Conservation (phyloP, 192 early-diverging fungal species). For the Coemansia sp. region DNA sequence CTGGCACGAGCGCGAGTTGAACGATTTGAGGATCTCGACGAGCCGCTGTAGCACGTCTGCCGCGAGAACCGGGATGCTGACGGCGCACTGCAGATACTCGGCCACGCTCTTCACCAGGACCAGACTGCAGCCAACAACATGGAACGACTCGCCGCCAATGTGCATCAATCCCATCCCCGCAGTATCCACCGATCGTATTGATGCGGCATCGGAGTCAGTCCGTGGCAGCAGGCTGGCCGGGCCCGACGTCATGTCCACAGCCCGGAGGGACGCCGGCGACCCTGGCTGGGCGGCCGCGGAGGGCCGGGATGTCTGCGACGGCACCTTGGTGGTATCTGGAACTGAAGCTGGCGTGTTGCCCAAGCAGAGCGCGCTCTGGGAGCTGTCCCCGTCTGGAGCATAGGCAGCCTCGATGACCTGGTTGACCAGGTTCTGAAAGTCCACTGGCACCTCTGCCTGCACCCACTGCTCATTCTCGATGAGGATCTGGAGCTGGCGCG, state of each 20-base stretch:
- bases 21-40: constrained; percentile 76
- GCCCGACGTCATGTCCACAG: not conserved
- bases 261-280: not conserved
- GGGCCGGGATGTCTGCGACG: too few relatives aligned
- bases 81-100: constrained; percentile 83
- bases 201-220: constrained; percentile 33
- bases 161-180: constrained; percentile 61
- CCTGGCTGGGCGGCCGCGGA: not conserved
- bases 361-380: constrained; percentile 1
- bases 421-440: constrained; percentile 85
- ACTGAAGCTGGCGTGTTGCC: not conserved
- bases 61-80: constrained; percentile 68
- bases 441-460: constrained; percentile 85
- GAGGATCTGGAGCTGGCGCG: constrained; percentile 75
- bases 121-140: constrained; percentile 83
- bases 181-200: constrained; percentile 33
- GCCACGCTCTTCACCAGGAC: constrained; percentile 86
- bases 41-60: constrained; percentile 86
- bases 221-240: not conserved
- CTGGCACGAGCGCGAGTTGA: constrained; percentile 93
- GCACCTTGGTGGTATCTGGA: not conserved
- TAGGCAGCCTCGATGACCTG: constrained; percentile 55
- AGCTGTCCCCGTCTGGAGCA: not conserved
- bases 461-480: constrained; percentile 98
- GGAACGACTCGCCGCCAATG: constrained; percentile 71